Evolutionary conservation across 2,329 filamentous ascomycete genomes (phyloP), one percentile per base, ranked within the genome.

Genomic region (Cryphonectria carpinicola): DNA sequence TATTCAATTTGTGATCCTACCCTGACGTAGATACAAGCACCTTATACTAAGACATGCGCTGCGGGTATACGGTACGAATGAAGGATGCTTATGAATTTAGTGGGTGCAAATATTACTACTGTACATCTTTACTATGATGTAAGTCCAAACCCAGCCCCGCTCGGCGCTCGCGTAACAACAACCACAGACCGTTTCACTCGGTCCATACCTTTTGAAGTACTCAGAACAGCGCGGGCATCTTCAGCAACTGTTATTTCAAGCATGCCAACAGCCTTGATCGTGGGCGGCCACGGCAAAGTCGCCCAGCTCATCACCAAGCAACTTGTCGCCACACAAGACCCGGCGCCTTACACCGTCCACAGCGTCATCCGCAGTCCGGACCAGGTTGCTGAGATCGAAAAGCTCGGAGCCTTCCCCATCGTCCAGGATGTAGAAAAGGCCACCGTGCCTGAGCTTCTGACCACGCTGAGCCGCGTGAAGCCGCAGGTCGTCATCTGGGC

Each of bases 351-450:
- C 54, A 56, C 65, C 1, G 74, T 79, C 49, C 72, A 77, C 73
- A 75, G 73, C 70, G 71, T 79, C 69, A 78, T 78, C 74, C 77
- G 77, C 56, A 75, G 74, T 68, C 68, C 74, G 17, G 76, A 77
- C 17, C 82, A 84, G 73, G 70, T 73, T 39, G 61, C 77, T 52
- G 76, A 76, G n/a, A 78, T 85, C 66, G 70, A 79, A 64, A 74
- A 76, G 43, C 78, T 84, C 39, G 83, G 83, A 67, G 82, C 80
- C 52, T 78, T 77, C 14, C 82, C 83, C 46, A 80, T 84, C 69
- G 74, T 84, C 17, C 81, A 84, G 71, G 81, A 79, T 72, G 78
- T 85, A 66, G 82, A 84, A 74, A 75, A 78, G 52, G 75, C 79
- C 37, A 78, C 76, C 37, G 78, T 82, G 43, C 74, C 77, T 22